Conservation (phyloP, 495 filamentous ascomycete genomes). For the Podospora bellae-mahoneyi region DNA sequence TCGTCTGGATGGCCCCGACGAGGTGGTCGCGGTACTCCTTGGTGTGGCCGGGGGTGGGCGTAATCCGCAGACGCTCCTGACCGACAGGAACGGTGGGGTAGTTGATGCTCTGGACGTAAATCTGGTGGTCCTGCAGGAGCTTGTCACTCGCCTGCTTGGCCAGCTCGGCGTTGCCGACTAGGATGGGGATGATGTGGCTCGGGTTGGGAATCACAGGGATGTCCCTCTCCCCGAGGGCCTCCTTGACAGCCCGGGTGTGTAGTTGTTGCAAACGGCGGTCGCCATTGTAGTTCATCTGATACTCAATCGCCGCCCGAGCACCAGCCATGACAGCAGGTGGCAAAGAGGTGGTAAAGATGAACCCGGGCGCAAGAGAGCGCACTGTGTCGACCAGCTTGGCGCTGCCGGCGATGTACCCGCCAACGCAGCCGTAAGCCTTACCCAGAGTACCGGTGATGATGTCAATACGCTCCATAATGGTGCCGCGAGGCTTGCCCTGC, state of each 20-base stretch:
- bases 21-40: slow-evolving; percentile 79
- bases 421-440: slow-evolving; percentile 97
- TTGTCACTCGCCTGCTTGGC: slow-evolving; percentile 87
- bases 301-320: slow-evolving; percentile 85
- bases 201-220: slow-evolving; percentile 99
- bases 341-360: slow-evolving; percentile 97
- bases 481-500: slow-evolving; percentile 67
- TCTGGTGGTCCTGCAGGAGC: slow-evolving; percentile 78
- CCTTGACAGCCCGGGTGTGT: slow-evolving; percentile 90
- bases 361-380: slow-evolving; percentile 90
- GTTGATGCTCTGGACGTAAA: slow-evolving; percentile 98
- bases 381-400: slow-evolving; percentile 90
- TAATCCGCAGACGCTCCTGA: slow-evolving; percentile 92
- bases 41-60: slow-evolving; percentile 88
- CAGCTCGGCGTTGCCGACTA: slow-evolving; percentile 92
- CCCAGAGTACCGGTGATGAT: slow-evolving; percentile 97
- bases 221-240: slow-evolving; percentile 65
- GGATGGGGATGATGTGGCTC: slow-evolving; percentile 88
- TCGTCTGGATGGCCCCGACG: slow-evolving; percentile 76
- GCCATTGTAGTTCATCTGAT: slow-evolving; percentile 74
- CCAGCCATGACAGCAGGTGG: slow-evolving; percentile 97
- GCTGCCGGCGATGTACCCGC: slow-evolving; percentile 93
- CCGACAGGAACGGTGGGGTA: slow-evolving; percentile 96
- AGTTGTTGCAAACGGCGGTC: slow-evolving; percentile 90
- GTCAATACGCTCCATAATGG: slow-evolving; percentile 90